Conservation (phyloP, 2,329 filamentous ascomycete genomes). For the Dothistroma pini region DNA sequence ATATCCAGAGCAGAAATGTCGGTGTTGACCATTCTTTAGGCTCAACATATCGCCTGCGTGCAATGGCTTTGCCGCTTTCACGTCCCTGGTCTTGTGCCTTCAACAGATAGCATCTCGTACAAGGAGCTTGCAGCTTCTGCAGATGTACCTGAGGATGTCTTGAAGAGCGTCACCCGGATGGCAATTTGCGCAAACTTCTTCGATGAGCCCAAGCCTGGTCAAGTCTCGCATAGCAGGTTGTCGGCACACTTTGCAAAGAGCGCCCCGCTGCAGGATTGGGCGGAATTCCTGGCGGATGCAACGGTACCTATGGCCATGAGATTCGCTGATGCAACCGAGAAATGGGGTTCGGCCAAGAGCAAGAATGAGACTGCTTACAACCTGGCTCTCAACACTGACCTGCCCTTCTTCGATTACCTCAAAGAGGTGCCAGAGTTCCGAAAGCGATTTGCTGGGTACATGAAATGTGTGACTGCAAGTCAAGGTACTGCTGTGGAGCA, state of each 20-base stretch:
- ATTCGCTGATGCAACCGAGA: constrained; percentile 21
- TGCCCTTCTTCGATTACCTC: constrained; percentile 26
- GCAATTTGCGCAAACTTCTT: constrained; percentile 20
- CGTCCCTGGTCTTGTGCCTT: constrained; percentile 18
- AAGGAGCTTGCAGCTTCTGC: constrained; percentile 9
- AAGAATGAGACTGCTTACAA: constrained; percentile 26
- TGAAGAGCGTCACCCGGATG: constrained; percentile 24
- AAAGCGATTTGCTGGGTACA: constrained; percentile 23
- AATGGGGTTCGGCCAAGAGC: constrained; percentile 22
- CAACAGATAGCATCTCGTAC: constrained; percentile 11
- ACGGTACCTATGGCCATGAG: constrained; percentile 21
- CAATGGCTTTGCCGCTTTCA: constrained; percentile 22
- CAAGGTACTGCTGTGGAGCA: constrained; percentile 55
- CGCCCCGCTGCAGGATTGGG: constrained; percentile 19
- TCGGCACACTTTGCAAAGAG: constrained; percentile 19
- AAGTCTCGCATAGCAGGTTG: constrained; percentile 16
- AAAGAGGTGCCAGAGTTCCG: constrained; percentile 19
- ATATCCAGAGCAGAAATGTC: no score
- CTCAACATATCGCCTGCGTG: constrained; percentile 8
- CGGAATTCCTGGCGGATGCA: constrained; percentile 19
- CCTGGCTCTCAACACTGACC: constrained; percentile 16
- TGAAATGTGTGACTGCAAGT: constrained; percentile 20
- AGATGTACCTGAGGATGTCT: constrained; percentile 15
- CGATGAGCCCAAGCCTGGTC: constrained; percentile 15
- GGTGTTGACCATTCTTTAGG: no score